phyloP scores from a whole-genome alignment of 768 basidiomycete genomes.

The Lactifluus hygrophoroides region DNA sequence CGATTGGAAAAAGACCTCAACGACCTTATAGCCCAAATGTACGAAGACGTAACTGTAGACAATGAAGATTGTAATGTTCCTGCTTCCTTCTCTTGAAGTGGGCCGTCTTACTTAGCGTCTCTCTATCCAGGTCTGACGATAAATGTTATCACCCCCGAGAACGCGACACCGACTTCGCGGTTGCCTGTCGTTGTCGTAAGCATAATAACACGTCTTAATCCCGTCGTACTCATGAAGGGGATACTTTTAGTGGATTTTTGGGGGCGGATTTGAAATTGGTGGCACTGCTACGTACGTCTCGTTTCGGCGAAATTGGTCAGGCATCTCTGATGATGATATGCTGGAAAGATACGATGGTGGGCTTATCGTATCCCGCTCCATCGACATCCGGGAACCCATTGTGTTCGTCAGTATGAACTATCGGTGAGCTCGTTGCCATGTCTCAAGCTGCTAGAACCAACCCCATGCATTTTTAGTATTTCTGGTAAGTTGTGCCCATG shows the following conservation, averaged over 20 bases:
- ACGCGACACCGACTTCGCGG: not conserved
- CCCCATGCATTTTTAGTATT: not conserved
- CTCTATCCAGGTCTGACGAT: slow-evolving; percentile 15
- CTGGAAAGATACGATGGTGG: slow-evolving; percentile 10
- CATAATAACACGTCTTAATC: too few species aligned
- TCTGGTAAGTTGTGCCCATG: not conserved
- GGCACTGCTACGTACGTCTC: slow-evolving; percentile 13
- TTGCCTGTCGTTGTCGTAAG: slow-evolving; percentile 20
- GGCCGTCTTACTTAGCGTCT: not conserved
- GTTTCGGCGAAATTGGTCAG: not conserved
- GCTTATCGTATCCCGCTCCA: slow-evolving; percentile 7
- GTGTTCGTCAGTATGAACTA: slow-evolving; percentile 20
- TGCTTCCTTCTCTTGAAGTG: not conserved
- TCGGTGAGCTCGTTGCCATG: slow-evolving; percentile 2
- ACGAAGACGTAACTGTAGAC: slow-evolving; percentile 14
- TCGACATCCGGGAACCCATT: slow-evolving; percentile 8
- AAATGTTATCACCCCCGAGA: slow-evolving; percentile 12
- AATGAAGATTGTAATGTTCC: slow-evolving; percentile 15
- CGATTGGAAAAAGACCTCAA: slow-evolving; percentile 1
- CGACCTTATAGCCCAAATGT: slow-evolving; percentile 1
- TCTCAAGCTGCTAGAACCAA: too few species aligned
- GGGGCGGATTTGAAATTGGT: slow-evolving; percentile 19
- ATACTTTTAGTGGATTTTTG: slow-evolving; percentile 15
- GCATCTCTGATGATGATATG: not conserved
- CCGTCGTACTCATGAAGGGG: not conserved